phyloP scores from a whole-genome alignment of 2,329 filamentous ascomycete species.

The Exophiala phaeomuriformis region DNA sequence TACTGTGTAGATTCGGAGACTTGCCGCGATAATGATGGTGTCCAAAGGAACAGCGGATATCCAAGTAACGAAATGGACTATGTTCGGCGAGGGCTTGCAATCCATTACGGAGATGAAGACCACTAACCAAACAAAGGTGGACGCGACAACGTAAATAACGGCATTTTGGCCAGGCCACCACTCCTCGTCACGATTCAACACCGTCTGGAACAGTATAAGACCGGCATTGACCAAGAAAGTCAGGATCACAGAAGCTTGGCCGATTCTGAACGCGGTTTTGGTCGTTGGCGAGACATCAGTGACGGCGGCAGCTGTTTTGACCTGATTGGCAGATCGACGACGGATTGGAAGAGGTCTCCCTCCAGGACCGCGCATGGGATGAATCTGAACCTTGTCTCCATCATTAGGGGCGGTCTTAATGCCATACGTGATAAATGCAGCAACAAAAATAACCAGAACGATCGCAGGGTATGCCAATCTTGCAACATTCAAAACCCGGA shows the following conservation, averaged over 20 bases:
- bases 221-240: slow-evolving; percentile 70
- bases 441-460: slow-evolving; percentile 57
- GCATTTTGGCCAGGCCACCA: slow-evolving; percentile 80
- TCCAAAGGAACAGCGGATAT: slow-evolving; percentile 64
- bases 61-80: slow-evolving; percentile 77
- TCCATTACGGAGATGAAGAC: slow-evolving; percentile 82
- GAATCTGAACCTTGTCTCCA: slow-evolving; percentile 33
- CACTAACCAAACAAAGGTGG: slow-evolving; percentile 80
- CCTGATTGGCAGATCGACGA: slow-evolving; percentile 45
- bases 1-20: slow-evolving; percentile 60
- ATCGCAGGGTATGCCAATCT: slow-evolving; percentile 55
- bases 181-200: slow-evolving; percentile 55
- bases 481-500: slow-evolving; percentile 23
- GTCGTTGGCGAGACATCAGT: slow-evolving; percentile 58
- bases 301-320: slow-evolving; percentile 39
- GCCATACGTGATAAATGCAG: slow-evolving; percentile 55
- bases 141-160: slow-evolving; percentile 74
- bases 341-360: slow-evolving; percentile 77
- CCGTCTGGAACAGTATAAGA: slow-evolving; percentile 66
- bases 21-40: slow-evolving; percentile 60
- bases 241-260: slow-evolving; percentile 62
- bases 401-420: slow-evolving; percentile 47
- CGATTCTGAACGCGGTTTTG: slow-evolving; percentile 67
- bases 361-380: slow-evolving; percentile 58
- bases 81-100: slow-evolving; percentile 69